Evolutionary conservation across 129 eudicot species (phyloP), one percentile per base, ranked within the genome.

Genomic region (Smallanthus sonchifolius): DNA sequence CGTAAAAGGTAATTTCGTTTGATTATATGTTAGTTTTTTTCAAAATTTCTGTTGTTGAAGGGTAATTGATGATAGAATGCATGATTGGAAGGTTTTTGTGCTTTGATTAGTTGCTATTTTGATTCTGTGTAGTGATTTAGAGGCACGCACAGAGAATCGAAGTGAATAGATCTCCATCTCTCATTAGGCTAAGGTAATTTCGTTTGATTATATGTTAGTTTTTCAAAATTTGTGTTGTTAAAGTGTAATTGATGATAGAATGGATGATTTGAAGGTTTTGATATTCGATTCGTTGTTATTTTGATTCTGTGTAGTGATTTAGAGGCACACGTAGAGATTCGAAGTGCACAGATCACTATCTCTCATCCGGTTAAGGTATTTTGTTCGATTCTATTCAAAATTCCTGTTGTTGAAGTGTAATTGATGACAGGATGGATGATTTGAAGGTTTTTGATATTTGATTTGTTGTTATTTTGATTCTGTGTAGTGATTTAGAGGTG

Each of bases 141-240:
- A 62, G 32, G 42, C 8, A 52, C 44, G n/a, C n/a, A 47, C 61
- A n/a, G 47, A 9, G 61, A 69, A 49, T 70, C n/a, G 48, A 35
- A 70, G 63, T 42, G 34, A 48, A 20, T 66, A 40, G 75, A 48
- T 70, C 63, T 49, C 35, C 10, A 49, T 70, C 45, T 70, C 40
- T n/a, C n/a, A 35, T 49, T 51, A n/a, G 34, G n/a, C 51, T 4
- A 11, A 51, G 37, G 32, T 5, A 48, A 4, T 35, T 70, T 19
- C 52, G 47, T 37, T 13, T 36, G 39, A 35, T 35, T 36, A 1
- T 45, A 2, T 13, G 52, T 45, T 45, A 11, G 16, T 45, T 45
- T 45, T 5, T 36, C 15, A 15, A 9, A 15, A 6, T 35, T n/a
- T n/a, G n/a, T n/a, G n/a, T n/a, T n/a, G n/a, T n/a, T n/a, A n/a